Base-by-base conservation (phyloP, 371 early-diverging fungal species). In the Nematocida ironsii region DNA sequence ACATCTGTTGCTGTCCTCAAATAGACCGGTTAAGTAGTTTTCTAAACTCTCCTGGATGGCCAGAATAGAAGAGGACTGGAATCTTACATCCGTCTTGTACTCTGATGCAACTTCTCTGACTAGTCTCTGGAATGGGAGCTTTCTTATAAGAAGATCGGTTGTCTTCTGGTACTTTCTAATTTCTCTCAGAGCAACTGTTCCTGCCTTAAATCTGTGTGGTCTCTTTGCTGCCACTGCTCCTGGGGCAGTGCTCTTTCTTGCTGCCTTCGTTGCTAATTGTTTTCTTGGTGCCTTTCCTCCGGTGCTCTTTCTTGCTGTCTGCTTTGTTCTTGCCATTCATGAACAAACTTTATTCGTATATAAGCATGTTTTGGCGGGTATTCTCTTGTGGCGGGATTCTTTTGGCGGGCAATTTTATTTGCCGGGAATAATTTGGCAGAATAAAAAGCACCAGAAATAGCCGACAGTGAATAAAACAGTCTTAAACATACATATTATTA, bases 21-120 rank as follows among this genome's bases (percentile, higher is more conserved):
- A 95, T 72, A 96, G 89, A 47, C 90, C 88, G 80, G 94, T 95
- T 74, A 96, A 91, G 90, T 94, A 96, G 72, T 94, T 93, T 90
- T 98, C 98, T 64, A 94, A 89, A 73, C 96, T 95, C 90, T 98
- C 98, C 89, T 98, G 97, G 52, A 98, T 91, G 52, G 95, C 95
- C 84, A 93, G 93, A 85, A 96, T 93, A 83, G 96, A 95, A 55
- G 94, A 93, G 56, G 92, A 92, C 89, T 96, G 95, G 92, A 96
- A 97, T 85, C 95, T 93, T 67, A 96, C 89, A 86, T 96, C 96
- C 50, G 94, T 93, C 91, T 95, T 95, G 90, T 93, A 93, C 66
- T 86, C 87, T 57, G 76, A 83, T 2, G 84, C 84, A 66, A 95
- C 93, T 86, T 94, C 94, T 87, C 95, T 91, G 61, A 95, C 95